Evolutionary conservation across 345 rosid genomes (phyloP).

Genomic region (Brassica carinata): DNA sequence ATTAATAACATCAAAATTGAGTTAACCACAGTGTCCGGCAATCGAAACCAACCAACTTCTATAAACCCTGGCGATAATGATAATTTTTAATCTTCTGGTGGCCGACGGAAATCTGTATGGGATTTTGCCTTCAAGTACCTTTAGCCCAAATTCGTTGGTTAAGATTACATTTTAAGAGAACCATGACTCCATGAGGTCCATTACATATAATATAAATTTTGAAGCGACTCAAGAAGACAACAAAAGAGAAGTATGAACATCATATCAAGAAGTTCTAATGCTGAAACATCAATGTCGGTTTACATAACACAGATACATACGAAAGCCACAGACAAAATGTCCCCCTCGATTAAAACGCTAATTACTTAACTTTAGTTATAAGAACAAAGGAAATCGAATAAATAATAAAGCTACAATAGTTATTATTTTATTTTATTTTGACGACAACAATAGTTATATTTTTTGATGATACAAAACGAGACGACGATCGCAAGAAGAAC

Average conservation of each 20-base stretch:
- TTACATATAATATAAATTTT: background rate
- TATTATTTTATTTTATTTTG: background rate
- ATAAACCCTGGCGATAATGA: too few species aligned
- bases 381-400: background rate
- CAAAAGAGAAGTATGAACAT: constrained; percentile 7
- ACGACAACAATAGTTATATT: too few species aligned
- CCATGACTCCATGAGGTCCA: background rate
- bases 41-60: too few species aligned
- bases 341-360: constrained; percentile 8
- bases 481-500: constrained; percentile 66
- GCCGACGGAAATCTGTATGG: too few species aligned
- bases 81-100: too few species aligned
- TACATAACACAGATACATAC: constrained; percentile 10
- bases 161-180: background rate
- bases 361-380: background rate
- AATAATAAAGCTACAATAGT: background rate
- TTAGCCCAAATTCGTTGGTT: background rate
- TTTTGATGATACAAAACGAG: constrained; percentile 44
- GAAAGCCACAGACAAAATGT: constrained; percentile 20
- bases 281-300: constrained; percentile 26
- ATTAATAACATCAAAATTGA: too few species aligned
- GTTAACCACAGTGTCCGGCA: too few species aligned
- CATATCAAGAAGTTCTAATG: constrained; percentile 12
- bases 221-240: constrained; percentile 14
- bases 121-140: too few species aligned